These are phyloP conservation scores for maize (Zea mays) DNA, from an alignment of 176 grass and related monocot species.

Conservation along the genomic window DNA sequence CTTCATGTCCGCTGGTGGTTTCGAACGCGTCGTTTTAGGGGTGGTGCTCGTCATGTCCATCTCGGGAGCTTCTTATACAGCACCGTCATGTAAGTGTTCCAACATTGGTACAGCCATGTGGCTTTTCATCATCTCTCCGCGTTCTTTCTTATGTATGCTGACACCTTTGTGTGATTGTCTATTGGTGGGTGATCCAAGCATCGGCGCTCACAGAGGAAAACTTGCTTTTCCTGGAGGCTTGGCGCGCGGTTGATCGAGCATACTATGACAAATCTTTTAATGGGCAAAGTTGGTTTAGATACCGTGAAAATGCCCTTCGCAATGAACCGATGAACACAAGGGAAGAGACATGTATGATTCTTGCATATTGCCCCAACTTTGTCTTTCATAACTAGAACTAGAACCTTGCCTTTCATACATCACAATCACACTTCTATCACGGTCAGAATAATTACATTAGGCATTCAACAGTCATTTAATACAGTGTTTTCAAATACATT, in stretches of 20 bases:
- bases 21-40: conserved; percentile 45
- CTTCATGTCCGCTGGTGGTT: conserved; percentile 33
- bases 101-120: conserved; percentile 13
- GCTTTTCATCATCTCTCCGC: background rate
- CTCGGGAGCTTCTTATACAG: conserved; percentile 47
- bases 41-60: conserved; percentile 57
- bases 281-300: conserved; percentile 94
- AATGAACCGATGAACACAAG: conserved; percentile 90
- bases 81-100: conserved; percentile 59
- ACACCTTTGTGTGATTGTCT: conserved; percentile 23
- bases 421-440: background rate
- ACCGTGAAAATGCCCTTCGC: conserved; percentile 77
- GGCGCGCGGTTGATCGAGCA: conserved; percentile 82
- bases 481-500: background rate
- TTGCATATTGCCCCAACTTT: background rate
- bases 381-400: background rate
- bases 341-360: conserved; percentile 85
- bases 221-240: conserved; percentile 93
- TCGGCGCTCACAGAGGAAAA: conserved; percentile 90
- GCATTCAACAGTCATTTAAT: background rate
- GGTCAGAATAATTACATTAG: background rate
- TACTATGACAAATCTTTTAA: conserved; percentile 98
- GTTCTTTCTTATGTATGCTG: conserved; percentile 20
- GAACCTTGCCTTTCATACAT: background rate
- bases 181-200: conserved; percentile 29